phyloP scores from a whole-genome alignment of 2,329 filamentous ascomycete species.

The Pseudopithomyces chartarum region DNA sequence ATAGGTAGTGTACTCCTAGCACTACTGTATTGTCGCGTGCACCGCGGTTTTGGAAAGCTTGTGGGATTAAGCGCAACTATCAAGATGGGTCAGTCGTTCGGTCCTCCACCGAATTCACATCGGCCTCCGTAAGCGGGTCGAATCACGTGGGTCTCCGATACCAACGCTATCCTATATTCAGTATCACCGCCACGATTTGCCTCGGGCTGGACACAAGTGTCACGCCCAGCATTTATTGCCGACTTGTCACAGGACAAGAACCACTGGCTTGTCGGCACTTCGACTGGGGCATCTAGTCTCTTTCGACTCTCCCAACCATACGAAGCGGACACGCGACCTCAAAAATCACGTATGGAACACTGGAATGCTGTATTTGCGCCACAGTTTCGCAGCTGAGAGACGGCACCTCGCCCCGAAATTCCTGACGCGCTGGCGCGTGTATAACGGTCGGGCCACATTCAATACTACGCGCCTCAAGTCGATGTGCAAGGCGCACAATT shows the following conservation, averaged over 20 bases:
- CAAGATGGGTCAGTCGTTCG: background rate
- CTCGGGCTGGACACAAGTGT: too few species aligned
- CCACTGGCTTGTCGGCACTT: background rate
- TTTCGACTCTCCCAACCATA: background rate
- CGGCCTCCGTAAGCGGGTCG: background rate
- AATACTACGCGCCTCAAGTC: background rate
- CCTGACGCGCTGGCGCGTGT: slow-evolving; percentile 10
- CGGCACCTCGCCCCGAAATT: slow-evolving; percentile 19
- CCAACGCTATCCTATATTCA: background rate
- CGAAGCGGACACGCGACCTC: background rate
- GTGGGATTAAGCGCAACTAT: background rate
- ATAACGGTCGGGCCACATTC: slow-evolving; percentile 5
- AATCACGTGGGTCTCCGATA: background rate
- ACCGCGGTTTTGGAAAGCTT: background rate
- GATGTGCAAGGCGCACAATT: background rate
- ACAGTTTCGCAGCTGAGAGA: slow-evolving; percentile 8
- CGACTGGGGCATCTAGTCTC: background rate
- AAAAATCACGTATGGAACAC: background rate
- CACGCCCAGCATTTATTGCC: background rate
- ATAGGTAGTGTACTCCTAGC: background rate
- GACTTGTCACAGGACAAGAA: background rate
- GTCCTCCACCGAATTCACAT: background rate
- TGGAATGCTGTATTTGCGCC: slow-evolving; percentile 9
- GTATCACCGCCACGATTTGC: background rate
- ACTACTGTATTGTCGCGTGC: slow-evolving; percentile 2